Evolutionary conservation across 2,329 filamentous ascomycete species (phyloP).

Genomic region (Phialophora macrospora): DNA sequence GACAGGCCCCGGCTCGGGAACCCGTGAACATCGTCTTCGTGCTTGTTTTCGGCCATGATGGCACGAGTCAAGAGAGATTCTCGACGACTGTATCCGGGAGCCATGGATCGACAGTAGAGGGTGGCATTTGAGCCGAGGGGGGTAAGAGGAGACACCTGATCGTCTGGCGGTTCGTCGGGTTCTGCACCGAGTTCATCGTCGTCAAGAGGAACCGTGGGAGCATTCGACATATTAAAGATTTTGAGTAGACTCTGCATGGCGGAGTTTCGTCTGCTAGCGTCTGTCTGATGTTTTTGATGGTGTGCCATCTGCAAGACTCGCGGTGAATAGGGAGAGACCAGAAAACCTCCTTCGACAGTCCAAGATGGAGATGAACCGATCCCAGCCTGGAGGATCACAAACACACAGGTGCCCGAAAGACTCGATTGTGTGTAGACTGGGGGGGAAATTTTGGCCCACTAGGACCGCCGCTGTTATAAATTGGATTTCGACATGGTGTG

Average conservation of each 20-base stretch:
- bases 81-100: conserved; percentile 52
- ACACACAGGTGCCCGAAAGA: conserved; percentile 28
- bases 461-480: conserved; percentile 52
- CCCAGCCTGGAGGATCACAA: conserved; percentile 36
- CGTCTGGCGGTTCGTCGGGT: conserved; percentile 86
- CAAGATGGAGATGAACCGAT: conserved; percentile 6
- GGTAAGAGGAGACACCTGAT: conserved; percentile 42
- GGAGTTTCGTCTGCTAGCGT: conserved; percentile 20
- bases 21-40: conserved; percentile 47
- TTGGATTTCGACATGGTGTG: conserved; percentile 46
- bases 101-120: conserved; percentile 54
- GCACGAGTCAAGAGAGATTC: conserved; percentile 88
- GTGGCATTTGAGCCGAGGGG: conserved; percentile 32
- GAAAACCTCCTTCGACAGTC: conserved; percentile 5
- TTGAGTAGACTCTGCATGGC: conserved; percentile 50
- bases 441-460: conserved; percentile 39
- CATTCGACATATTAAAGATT: conserved; percentile 52
- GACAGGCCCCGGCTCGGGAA: conserved; percentile 43
- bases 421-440: conserved; percentile 8
- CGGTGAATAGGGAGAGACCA: not conserved
- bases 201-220: conserved; percentile 46
- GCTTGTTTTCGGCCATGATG: conserved; percentile 70
- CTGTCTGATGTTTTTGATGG: conserved; percentile 33
- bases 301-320: conserved; percentile 29
- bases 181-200: conserved; percentile 74